Evolutionary conservation across 139 green algal species (phyloP), one percentile per base, ranked within the genome.

Genomic region (Spirogloea muscicola): DNA sequence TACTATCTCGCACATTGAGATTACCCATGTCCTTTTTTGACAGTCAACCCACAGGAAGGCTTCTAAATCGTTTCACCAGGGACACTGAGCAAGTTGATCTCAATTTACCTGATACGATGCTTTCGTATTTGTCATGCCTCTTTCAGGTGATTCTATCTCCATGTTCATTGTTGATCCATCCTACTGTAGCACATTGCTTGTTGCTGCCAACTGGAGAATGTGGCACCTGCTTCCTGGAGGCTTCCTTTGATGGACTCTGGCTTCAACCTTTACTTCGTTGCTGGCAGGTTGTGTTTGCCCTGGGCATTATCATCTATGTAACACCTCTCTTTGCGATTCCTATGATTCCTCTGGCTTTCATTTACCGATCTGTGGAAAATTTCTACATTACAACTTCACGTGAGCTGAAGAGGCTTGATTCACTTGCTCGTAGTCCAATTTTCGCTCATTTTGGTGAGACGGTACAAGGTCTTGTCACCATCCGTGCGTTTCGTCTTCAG

Each of bases 21-120:
- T 80, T 91, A 1, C 93, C 93, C 1, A 85, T 97, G 41, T 83
- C 85, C 2, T 98, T 98, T 84, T 98, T 97, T 79, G 88, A 98
- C 87, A 94, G 87, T 49, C 92, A 94, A 59, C 93, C 93, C 21
- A 85, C 86, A 0, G 93, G 93, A 6, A 86, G 93, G 62, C 81
- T 98, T 38, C 76, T 97, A 43, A 98, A 98, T 84, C 82, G 88
- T 76, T 90, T 89, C 67, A 84, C 66, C 21, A 68, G 72, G 1
- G 84, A 88, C 65, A 88, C 80, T 4, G 74, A 87, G 33, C 44
- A 72, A 9, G 43, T 88, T 7, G 84, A 88, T 44, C 44, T 82
- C 34, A 63, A 64, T 13, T 58, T 82, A 31, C 68, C 75, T 9
- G 42, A 80, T 27, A 82, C 72, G 0, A 64, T 80, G 18, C 31